Evolutionary conservation across 169 alveolate species (phyloP).

Genomic region (Cryptosporidium baileyi): DNA sequence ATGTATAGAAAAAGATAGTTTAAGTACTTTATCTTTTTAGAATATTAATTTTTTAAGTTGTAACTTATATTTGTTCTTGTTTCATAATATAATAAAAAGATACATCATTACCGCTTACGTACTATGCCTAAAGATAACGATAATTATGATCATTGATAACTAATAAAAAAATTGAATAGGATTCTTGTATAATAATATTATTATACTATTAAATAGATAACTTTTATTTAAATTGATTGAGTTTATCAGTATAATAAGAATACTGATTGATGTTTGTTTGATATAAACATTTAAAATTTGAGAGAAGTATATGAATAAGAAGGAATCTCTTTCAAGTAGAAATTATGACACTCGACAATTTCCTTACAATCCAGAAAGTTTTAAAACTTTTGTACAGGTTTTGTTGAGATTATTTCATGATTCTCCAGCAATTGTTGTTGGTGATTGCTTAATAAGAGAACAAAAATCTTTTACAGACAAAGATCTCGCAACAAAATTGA

Average conservation of each 20-base stretch:
- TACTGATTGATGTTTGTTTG: no score
- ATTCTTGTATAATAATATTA: no score
- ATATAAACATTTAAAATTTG: background rate
- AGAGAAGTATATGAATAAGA: conserved; percentile 7
- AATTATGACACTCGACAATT: conserved; percentile 6
- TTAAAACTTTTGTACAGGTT: conserved; percentile 53
- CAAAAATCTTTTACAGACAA: conserved; percentile 58
- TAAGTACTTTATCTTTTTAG: background rate
- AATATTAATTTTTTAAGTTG: background rate
- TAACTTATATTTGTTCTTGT: no score
- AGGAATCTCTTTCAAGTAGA: conserved; percentile 12
- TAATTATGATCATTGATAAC: no score
- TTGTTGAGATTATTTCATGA: conserved; percentile 39
- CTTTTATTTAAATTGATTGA: no score
- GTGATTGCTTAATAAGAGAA: conserved; percentile 63
- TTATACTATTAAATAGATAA: no score
- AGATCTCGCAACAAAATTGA: conserved; percentile 41
- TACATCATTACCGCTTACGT: no score
- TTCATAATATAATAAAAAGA: no score
- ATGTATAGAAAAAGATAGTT: conserved; percentile 72
- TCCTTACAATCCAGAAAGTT: conserved; percentile 52
- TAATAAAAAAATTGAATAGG: no score
- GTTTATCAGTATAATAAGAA: no score
- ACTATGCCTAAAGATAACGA: no score
- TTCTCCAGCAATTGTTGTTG: conserved; percentile 56